phyloP scores from a whole-genome alignment of 2,329 filamentous ascomycete species.

The Neoscytalidium dimidiatum region DNA sequence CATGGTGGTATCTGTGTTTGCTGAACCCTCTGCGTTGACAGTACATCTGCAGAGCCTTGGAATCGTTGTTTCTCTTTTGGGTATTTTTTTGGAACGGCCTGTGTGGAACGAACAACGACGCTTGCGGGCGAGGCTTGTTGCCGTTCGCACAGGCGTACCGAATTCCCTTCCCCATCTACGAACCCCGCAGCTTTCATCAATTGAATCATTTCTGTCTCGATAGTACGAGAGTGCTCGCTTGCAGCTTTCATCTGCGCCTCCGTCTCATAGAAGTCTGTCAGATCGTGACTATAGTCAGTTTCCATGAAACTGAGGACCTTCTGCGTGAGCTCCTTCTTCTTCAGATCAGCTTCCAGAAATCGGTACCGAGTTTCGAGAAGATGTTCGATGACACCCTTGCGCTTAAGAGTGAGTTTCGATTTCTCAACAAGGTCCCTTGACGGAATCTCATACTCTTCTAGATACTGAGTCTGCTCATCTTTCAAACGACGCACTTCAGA shows the following conservation, averaged over 20 bases:
- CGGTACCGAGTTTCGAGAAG: neutral
- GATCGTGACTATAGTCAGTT: neutral
- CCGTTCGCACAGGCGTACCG: neutral
- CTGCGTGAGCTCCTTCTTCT: constrained; percentile 6
- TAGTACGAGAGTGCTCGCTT: constrained; percentile 30
- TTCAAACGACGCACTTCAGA: neutral
- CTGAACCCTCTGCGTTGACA: constrained; percentile 33
- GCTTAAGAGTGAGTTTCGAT: neutral
- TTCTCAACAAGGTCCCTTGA: neutral
- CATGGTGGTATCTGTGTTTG: constrained; percentile 33
- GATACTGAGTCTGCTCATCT: neutral
- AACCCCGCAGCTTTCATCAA: constrained; percentile 31
- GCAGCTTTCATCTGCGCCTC: constrained; percentile 29
- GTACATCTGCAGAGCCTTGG: neutral
- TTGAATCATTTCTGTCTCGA: constrained; percentile 32
- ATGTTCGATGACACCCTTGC: neutral
- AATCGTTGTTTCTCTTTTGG: neutral
- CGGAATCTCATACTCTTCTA: constrained; percentile 3
- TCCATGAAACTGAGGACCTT: constrained; percentile 4
- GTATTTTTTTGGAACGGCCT: neutral
- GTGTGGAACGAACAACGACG: constrained; percentile 3
- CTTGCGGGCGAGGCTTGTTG: neutral
- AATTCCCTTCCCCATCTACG: constrained; percentile 23
- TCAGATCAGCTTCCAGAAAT: neutral
- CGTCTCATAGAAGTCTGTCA: constrained; percentile 29